Evolutionary conservation across 2,329 filamentous ascomycete genomes (phyloP).

Genomic region (Lachnellula suecica): DNA sequence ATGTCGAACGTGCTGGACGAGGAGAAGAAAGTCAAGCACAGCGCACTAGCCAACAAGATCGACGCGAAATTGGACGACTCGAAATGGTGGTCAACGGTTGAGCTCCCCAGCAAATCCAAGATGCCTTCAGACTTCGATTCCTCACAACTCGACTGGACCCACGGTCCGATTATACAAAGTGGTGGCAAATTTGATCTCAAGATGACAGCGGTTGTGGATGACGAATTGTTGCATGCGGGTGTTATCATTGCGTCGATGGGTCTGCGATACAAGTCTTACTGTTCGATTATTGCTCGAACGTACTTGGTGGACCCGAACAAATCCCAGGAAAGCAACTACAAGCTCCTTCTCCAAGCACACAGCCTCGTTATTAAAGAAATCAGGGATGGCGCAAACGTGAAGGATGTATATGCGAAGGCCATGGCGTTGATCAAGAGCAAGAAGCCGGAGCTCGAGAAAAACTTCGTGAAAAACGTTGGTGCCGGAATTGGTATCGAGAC

Average conservation of each 20-base stretch:
- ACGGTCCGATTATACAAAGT: conserved; percentile 89
- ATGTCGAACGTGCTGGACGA: conserved; percentile 96
- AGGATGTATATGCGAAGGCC: conserved; percentile 91
- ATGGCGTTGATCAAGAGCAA: conserved; percentile 77
- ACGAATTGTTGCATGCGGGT: conserved; percentile 81
- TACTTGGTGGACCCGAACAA: conserved; percentile 98
- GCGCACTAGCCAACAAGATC: conserved; percentile 80
- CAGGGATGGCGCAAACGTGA: conserved; percentile 79
- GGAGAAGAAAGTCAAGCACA: conserved; percentile 96
- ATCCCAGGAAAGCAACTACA: conserved; percentile 91
- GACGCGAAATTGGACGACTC: conserved; percentile 88
- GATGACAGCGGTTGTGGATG: conserved; percentile 74
- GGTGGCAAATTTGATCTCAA: conserved; percentile 93
- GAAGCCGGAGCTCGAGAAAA: conserved; percentile 92
- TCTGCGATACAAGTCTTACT: conserved; percentile 93
- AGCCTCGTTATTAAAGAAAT: conserved; percentile 89
- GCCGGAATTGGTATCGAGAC: conserved; percentile 92
- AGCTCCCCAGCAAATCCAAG: conserved; percentile 69
- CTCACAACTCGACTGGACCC: conserved; percentile 88
- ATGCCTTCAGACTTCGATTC: conserved; percentile 85
- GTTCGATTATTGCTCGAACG: conserved; percentile 86
- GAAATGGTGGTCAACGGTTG: conserved; percentile 86
- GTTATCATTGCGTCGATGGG: conserved; percentile 93
- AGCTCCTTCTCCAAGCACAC: conserved; percentile 80
- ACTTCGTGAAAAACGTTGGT: conserved; percentile 91